These are phyloP conservation scores for Rhododendron ovatum DNA, from an alignment of 148 eudicot genomes.

Conservation along the genomic window DNA sequence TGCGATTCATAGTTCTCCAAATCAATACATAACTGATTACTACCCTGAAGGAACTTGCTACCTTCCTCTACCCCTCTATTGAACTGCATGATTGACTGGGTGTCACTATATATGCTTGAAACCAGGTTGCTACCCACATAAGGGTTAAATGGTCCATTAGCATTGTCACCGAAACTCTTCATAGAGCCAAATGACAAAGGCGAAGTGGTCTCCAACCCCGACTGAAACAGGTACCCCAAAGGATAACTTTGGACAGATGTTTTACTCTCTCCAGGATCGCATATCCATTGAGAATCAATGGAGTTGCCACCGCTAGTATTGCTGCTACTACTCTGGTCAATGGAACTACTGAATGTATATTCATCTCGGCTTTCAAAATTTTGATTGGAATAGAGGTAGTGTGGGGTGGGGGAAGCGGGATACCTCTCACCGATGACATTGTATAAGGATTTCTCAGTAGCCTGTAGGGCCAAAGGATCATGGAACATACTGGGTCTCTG, in stretches of 20 bases:
- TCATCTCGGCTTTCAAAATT: conserved; percentile 40
- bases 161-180: conserved; percentile 7
- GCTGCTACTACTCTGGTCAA: conserved; percentile 36
- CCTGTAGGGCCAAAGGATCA: conserved; percentile 47
- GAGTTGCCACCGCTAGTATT: conserved; percentile 25
- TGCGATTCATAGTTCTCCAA: conserved; percentile 30
- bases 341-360: conserved; percentile 25
- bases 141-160: conserved; percentile 7
- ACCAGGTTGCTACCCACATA: conserved; percentile 15
- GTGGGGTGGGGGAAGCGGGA: conserved; percentile 30
- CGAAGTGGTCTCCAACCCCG: conserved; percentile 17
- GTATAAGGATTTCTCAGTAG: conserved; percentile 47
- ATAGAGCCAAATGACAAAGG: conserved; percentile 24
- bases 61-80: conserved; percentile 56
- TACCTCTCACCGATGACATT: conserved; percentile 37
- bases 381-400: conserved; percentile 24
- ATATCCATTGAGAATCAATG: conserved; percentile 30
- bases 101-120: conserved; percentile 27
- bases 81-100: conserved; percentile 45
- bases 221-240: conserved; percentile 18
- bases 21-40: conserved; percentile 23
- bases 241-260: conserved; percentile 21
- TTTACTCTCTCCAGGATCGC: conserved; percentile 33
- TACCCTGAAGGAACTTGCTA: conserved; percentile 41
- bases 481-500: conserved; percentile 47